phyloP scores from a whole-genome alignment of 2,329 filamentous ascomycete species.

The Pyricularia sp. region DNA sequence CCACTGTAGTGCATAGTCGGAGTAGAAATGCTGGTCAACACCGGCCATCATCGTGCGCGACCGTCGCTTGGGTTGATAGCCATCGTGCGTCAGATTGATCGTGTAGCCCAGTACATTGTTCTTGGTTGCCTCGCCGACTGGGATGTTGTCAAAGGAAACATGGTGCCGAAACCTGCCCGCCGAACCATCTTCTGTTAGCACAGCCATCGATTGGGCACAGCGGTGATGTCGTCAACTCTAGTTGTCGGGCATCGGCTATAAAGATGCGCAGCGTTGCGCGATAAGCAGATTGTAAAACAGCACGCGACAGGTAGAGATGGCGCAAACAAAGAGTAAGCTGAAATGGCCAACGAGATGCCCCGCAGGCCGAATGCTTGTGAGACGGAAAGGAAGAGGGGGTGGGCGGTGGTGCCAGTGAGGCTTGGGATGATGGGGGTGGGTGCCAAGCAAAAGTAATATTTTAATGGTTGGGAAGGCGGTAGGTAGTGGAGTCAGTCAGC shows the following conservation, averaged over 20 bases:
- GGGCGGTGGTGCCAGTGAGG: not conserved
- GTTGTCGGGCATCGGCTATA: not conserved
- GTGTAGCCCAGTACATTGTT: slow-evolving; percentile 62
- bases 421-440: not conserved
- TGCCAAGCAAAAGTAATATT: not conserved
- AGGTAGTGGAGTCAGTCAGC: not conserved
- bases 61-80: slow-evolving; percentile 70
- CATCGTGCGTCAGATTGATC: slow-evolving; percentile 75
- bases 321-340: not conserved
- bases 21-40: slow-evolving; percentile 85
- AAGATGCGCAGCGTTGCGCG: not conserved
- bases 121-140: slow-evolving; percentile 47
- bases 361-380: not conserved
- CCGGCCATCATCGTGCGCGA: slow-evolving; percentile 87
- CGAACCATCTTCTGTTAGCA: slow-evolving; percentile 29
- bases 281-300: not conserved
- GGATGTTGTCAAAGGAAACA: slow-evolving; percentile 52
- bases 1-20: slow-evolving; percentile 88
- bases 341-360: not conserved
- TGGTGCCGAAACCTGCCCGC: slow-evolving; percentile 46
- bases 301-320: not conserved
- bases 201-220: slow-evolving; percentile 23
- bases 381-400: not conserved
- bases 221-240: not conserved
- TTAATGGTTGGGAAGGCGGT: not conserved